Conservation (phyloP, 106 monocot genomes). For the Dioscorea alata region DNA sequence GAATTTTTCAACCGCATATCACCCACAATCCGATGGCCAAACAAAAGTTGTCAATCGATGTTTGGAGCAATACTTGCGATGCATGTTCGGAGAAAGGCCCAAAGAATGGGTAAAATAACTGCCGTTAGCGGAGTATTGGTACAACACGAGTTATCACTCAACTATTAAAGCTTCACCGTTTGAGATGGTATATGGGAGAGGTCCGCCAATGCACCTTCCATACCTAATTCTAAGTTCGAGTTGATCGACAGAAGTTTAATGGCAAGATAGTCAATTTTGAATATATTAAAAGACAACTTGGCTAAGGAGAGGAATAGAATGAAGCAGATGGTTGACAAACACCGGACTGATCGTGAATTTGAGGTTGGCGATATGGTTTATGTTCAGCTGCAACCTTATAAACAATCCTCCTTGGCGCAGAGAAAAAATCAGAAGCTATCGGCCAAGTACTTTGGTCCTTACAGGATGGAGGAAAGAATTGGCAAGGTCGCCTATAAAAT, state of each 20-base stretch:
- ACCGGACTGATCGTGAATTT: not conserved
- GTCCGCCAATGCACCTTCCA: not conserved
- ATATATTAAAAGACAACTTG: not conserved
- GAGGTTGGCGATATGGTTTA: not conserved
- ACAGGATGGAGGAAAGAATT: not conserved
- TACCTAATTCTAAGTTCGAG: not conserved
- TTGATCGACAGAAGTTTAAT: not conserved
- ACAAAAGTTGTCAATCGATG: slow-evolving; percentile 2
- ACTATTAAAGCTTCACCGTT: not conserved
- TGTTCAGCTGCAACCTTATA: not conserved
- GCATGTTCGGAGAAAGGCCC: not conserved
- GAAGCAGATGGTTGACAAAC: not conserved
- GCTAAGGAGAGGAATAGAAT: not conserved
- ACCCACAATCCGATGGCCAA: slow-evolving; percentile 11
- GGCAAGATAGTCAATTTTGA: not conserved
- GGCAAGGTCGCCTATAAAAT: not conserved
- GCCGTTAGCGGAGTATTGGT: slow-evolving; percentile 4
- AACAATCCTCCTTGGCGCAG: not conserved
- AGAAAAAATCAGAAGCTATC: not conserved
- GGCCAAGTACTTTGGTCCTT: not conserved
- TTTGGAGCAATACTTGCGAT: slow-evolving; percentile 1
- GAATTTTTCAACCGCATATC: not conserved
- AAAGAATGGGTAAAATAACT: not conserved
- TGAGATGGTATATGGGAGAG: slow-evolving; percentile 2
- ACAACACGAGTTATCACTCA: slow-evolving; percentile 4